phyloP scores from a whole-genome alignment of 2,329 filamentous ascomycete genomes.

The Trichoderma hamatum region DNA sequence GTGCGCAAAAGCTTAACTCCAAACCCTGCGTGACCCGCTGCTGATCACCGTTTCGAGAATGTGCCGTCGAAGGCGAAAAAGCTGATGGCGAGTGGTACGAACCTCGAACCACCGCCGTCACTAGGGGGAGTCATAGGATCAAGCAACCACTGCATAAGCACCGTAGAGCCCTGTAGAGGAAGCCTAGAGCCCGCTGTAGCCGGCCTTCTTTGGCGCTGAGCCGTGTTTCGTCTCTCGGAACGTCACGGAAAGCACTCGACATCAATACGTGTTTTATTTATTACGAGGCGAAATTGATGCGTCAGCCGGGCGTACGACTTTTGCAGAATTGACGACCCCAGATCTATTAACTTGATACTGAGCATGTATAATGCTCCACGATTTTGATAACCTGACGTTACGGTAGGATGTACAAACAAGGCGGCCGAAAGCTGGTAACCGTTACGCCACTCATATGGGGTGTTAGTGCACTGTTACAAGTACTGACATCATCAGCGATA shows the following conservation, averaged over 20 bases:
- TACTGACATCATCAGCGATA: neutral
- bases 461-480: neutral
- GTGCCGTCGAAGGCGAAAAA: conserved; percentile 6
- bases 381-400: neutral
- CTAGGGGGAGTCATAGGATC: neutral
- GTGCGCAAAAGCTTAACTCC: neutral
- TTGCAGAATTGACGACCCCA: neutral
- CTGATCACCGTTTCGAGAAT: neutral
- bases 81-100: neutral
- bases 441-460: conserved; percentile 9
- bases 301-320: neutral
- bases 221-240: neutral
- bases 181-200: neutral
- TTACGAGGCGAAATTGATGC: neutral
- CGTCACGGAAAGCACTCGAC: neutral
- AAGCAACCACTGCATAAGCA: neutral
- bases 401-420: too few species aligned
- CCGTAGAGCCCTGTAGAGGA: neutral
- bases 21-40: conserved; percentile 10
- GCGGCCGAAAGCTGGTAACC: conserved; percentile 3
- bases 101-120: conserved; percentile 9
- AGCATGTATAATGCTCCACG: neutral
- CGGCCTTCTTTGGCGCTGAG: neutral
- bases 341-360: neutral
- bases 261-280: neutral